Evolutionary conservation across 352 stramenopile genomes (phyloP).

Genomic region (Saprolegnia diclina): DNA sequence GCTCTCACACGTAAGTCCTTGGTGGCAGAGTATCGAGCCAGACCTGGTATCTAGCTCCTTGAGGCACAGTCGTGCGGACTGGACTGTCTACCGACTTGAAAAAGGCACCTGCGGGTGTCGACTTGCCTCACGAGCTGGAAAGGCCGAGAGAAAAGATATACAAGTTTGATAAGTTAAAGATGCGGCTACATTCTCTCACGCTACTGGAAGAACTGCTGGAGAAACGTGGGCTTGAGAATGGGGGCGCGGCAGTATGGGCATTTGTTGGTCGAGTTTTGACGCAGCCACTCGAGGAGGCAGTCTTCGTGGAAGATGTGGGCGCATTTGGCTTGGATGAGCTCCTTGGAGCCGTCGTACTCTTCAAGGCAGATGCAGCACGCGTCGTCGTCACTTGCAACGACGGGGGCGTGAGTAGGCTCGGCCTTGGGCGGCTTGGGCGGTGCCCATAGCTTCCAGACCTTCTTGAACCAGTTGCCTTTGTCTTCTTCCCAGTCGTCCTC

Average conservation of each 20-base stretch:
- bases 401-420: not conserved
- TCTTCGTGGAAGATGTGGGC: slow-evolving; percentile 83
- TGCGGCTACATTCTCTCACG: not conserved
- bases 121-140: not conserved
- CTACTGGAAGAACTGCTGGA: slow-evolving; percentile 26
- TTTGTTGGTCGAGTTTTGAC: slow-evolving; percentile 58
- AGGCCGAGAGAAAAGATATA: not conserved
- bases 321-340: slow-evolving; percentile 79
- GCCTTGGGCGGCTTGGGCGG: not conserved
- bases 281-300: slow-evolving; percentile 80
- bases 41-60: too few relatives aligned
- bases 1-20: too few relatives aligned
- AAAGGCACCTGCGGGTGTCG: not conserved
- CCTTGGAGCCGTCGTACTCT: slow-evolving; percentile 33
- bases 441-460: not conserved
- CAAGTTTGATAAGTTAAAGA: slow-evolving; percentile 11
- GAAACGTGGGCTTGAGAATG: slow-evolving; percentile 25
- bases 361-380: slow-evolving; percentile 48
- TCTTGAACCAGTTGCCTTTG: slow-evolving; percentile 23
- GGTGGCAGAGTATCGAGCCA: too few relatives aligned
- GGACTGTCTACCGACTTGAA: not conserved
- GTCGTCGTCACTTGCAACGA: slow-evolving; percentile 54
- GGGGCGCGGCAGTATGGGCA: slow-evolving; percentile 72
- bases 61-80: too few relatives aligned
- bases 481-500: slow-evolving; percentile 27